These are phyloP conservation scores for Wickerhamomyces rabaulensis DNA, from an alignment of 805 yeast genomes.

Conservation along the genomic window DNA sequence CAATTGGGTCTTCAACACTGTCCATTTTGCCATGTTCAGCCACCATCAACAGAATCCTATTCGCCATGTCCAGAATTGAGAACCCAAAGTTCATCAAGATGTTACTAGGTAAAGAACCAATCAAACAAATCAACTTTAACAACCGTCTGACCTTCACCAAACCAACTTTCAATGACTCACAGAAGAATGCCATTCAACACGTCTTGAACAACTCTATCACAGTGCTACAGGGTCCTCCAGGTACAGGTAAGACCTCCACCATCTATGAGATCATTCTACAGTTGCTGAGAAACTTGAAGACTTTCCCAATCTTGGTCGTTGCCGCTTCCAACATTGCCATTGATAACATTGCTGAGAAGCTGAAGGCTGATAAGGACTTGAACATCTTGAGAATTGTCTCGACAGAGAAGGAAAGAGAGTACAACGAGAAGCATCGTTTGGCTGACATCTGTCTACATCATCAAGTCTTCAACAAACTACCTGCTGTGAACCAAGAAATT, in stretches of 20 bases:
- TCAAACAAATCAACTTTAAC: conserved; percentile 50
- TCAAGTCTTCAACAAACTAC: conserved; percentile 45
- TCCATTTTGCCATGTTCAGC: conserved; percentile 56
- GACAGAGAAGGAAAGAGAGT: conserved; percentile 55
- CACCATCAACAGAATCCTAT: conserved; percentile 56
- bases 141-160: conserved; percentile 47
- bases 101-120: conserved; percentile 50
- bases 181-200: conserved; percentile 39
- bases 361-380: conserved; percentile 45
- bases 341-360: conserved; percentile 70
- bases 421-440: conserved; percentile 50
- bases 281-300: conserved; percentile 46
- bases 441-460: conserved; percentile 60
- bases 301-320: conserved; percentile 63
- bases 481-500: conserved; percentile 38
- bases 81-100: conserved; percentile 48
- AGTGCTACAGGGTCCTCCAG: conserved; percentile 75
- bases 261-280: conserved; percentile 58
- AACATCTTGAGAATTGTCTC: conserved; percentile 54
- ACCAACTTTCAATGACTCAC: conserved; percentile 52
- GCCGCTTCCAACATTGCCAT: conserved; percentile 76
- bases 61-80: conserved; percentile 58
- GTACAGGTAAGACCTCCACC: conserved; percentile 76
- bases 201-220: conserved; percentile 35
- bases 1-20: conserved; percentile 34